Evolutionary conservation across 2,329 filamentous ascomycete species (phyloP), one percentile per base, ranked within the genome.

Genomic region (Curvularia sp.): DNA sequence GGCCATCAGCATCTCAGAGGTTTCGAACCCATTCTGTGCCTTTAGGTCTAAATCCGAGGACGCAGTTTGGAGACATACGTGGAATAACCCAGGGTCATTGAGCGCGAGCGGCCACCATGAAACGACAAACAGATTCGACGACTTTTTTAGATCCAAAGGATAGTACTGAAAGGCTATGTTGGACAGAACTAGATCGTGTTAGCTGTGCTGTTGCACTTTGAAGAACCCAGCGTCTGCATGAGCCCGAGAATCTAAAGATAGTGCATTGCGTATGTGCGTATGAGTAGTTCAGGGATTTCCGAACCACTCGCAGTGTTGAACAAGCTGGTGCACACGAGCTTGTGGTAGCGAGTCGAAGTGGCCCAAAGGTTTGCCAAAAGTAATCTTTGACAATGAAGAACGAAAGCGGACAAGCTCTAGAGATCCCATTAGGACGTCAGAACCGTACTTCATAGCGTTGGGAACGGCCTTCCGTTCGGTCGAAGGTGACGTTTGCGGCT

Each of bases 101-200:
- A 87, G 77, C 0, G 84, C 84, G 1, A 83, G 75, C 0, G 85
- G 85, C 84, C 85, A 87, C 85, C 85, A 87, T 0, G 83, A 86
- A 6, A 85, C 74, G 18, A 87, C 73, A 59, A 87, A 87, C 0
- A 84, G 84, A 62, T 87, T 87, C 7, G 84, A 84, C 0, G 71
- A 70, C n/a, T 78, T 66, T 58, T 77, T 80, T 7, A 85, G 73
- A 50, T 87, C 85, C 19, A 86, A 74, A 0, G 84, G 85, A 63
- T 87, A 87, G 64, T 86, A 87, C 60, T 86, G 81, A 49, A 87
- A 87, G 0, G 84, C 83, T 46, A 87, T 86, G 43, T 82, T 85
- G 41, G 81, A 78, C 3, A 86, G 73, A 60, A 87, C 84, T 86
- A 53, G 12, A 9, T 43, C 23, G 12, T n/a, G n/a, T 50, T 3